Evolutionary conservation across 2,329 filamentous ascomycete species (phyloP).

Genomic region (Pestalotiopsis sp.): DNA sequence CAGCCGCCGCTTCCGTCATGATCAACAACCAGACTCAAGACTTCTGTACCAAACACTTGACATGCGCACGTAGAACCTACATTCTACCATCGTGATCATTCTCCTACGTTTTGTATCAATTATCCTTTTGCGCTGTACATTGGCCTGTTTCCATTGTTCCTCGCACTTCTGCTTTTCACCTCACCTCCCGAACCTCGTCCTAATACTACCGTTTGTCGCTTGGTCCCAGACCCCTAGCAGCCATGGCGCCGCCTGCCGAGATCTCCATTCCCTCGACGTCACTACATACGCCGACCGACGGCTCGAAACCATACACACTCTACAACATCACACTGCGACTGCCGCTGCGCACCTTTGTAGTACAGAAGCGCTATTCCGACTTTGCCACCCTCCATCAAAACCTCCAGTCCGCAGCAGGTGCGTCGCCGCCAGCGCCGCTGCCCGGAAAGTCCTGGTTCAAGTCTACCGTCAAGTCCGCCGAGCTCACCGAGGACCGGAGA

Average conservation of each 20-base stretch:
- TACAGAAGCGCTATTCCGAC: constrained; percentile 83
- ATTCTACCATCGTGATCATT: background rate
- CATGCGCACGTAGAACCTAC: background rate
- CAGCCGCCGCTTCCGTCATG: background rate
- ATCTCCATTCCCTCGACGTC: constrained; percentile 71
- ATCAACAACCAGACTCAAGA: background rate
- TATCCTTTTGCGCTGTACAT: background rate
- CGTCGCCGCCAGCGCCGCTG: constrained; percentile 67
- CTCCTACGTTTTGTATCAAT: background rate
- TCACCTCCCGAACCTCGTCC: background rate
- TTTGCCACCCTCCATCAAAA: constrained; percentile 68
- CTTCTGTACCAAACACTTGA: background rate
- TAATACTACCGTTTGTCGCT: background rate
- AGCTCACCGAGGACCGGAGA: constrained; percentile 73
- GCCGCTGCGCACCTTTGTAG: constrained; percentile 73
- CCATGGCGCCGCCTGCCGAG: constrained; percentile 67
- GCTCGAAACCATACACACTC: constrained; percentile 70
- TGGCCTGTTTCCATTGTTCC: background rate
- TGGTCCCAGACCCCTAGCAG: background rate
- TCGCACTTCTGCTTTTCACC: background rate
- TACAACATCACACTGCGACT: constrained; percentile 80
- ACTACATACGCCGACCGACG: constrained; percentile 48
- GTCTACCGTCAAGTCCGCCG: constrained; percentile 69
- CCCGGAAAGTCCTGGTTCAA: constrained; percentile 79
- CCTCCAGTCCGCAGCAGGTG: constrained; percentile 61